A percentile compares a stretch with the other conserved stretches of the same genome.
These are phyloP conservation scores for Ganoderma resinaceum DNA, from an alignment of 1,284 basidiomycete genomes.

Conservation along the genomic window DNA sequence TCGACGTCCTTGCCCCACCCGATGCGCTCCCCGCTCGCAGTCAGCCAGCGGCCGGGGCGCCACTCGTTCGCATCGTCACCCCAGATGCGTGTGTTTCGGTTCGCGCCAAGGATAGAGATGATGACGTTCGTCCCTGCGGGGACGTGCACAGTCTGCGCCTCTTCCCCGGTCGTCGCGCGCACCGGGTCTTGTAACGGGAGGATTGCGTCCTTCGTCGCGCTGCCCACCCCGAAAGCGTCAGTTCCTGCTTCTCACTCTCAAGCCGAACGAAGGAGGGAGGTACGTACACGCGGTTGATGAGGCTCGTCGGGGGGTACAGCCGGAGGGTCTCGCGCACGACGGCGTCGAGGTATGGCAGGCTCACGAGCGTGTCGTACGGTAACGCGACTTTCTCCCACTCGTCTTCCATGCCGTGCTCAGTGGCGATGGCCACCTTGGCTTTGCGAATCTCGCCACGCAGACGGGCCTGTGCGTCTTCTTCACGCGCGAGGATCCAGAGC, in stretches of 20 bases:
- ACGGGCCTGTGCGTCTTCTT: constrained; percentile 35
- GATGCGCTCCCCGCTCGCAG: constrained; percentile 34
- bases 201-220: constrained; percentile 6
- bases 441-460: constrained; percentile 38
- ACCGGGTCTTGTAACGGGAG: constrained; percentile 50
- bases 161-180: constrained; percentile 36
- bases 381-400: constrained; percentile 24
- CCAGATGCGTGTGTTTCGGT: constrained; percentile 44
- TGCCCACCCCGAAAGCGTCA: background rate
- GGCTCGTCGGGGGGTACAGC: constrained; percentile 43
- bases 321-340: constrained; percentile 51
- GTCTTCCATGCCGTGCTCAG: background rate
- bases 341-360: constrained; percentile 60
- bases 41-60: constrained; percentile 49
- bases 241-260: background rate
- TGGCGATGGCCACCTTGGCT: constrained; percentile 28
- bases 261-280: background rate
- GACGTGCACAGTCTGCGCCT: constrained; percentile 36
- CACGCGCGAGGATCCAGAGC: constrained; percentile 38
- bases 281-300: constrained; percentile 27
- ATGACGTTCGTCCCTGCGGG: constrained; percentile 29
- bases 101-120: constrained; percentile 33
- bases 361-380: constrained; percentile 35
- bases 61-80: constrained; percentile 51
- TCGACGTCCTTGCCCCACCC: constrained; percentile 19